phyloP scores from a whole-genome alignment of 2,329 filamentous ascomycete genomes.

The Fusarium penzigii region DNA sequence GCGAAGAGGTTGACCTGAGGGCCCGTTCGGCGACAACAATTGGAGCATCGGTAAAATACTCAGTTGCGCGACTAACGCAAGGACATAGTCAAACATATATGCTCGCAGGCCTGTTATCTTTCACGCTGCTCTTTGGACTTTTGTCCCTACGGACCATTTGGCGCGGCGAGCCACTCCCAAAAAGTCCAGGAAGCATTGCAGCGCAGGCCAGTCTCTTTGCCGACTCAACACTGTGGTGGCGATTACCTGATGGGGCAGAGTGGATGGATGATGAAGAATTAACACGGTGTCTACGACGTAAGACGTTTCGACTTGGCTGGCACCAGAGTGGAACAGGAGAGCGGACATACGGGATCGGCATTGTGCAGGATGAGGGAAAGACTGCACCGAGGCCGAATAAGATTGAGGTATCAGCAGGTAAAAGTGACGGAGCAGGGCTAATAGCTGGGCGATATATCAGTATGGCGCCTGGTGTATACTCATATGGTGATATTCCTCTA shows the following conservation, averaged over 20 bases:
- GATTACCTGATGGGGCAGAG: constrained; percentile 28
- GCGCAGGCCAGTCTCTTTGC: constrained; percentile 32
- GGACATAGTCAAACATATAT: constrained; percentile 21
- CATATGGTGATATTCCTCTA: constrained; percentile 25
- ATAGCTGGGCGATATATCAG: constrained; percentile 24
- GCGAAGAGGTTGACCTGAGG: neutral
- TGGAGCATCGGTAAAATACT: constrained; percentile 22
- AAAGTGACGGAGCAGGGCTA: constrained; percentile 7
- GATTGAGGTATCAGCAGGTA: constrained; percentile 8
- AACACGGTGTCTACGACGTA: constrained; percentile 27
- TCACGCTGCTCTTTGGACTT: constrained; percentile 22
- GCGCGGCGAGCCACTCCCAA: constrained; percentile 21
- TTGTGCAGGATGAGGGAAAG: constrained; percentile 31
- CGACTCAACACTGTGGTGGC: constrained; percentile 31
- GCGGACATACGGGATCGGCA: constrained; percentile 27
- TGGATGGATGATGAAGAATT: constrained; percentile 30
- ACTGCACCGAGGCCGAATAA: constrained; percentile 8
- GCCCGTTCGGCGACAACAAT: constrained; percentile 10
- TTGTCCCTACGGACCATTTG: constrained; percentile 26
- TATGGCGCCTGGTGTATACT: constrained; percentile 29
- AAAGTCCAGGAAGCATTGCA: constrained; percentile 32
- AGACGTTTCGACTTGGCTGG: constrained; percentile 29
- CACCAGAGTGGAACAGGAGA: constrained; percentile 15
- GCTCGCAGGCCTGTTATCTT: constrained; percentile 21
- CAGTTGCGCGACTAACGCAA: constrained; percentile 24